Conservation (phyloP, 2,329 filamentous ascomycete genomes). For the Ophiostoma angusticollis region DNA sequence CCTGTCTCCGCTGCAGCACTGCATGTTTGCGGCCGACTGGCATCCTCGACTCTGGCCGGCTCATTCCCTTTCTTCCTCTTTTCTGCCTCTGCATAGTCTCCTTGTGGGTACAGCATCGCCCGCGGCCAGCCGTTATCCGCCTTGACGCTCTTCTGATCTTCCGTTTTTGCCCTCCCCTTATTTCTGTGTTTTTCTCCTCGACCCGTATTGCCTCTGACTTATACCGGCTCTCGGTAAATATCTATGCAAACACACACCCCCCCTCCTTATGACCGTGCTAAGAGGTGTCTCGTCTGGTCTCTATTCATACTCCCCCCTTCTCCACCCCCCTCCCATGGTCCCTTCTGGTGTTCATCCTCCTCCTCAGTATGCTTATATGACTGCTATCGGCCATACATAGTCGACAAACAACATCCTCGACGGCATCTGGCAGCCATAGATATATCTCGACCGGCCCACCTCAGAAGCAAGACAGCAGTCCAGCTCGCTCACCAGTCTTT, state of each 20-base stretch:
- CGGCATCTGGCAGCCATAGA: conserved; percentile 3
- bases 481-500: conserved; percentile 1
- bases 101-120: too few species aligned
- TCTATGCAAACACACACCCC: conserved; percentile 4
- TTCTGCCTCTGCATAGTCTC: too few species aligned
- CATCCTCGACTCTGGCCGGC: too few species aligned
- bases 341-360: neutral
- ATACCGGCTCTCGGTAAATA: conserved; percentile 7
- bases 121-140: too few species aligned
- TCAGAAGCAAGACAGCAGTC: neutral
- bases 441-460: conserved; percentile 3
- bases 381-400: neutral
- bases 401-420: neutral
- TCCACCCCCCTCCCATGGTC: neutral
- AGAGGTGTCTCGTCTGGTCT: neutral
- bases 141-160: neutral
- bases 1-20: too few species aligned
- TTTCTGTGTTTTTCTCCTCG: too few species aligned
- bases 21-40: too few species aligned
- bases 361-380: conserved; percentile 4
- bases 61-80: neutral
- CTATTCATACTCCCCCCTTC: neutral
- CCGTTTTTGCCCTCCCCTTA: neutral
- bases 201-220: conserved; percentile 1
- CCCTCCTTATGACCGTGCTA: neutral